Conservation (phyloP, 768 basidiomycete species). For the Nevesoporus exiguus region DNA sequence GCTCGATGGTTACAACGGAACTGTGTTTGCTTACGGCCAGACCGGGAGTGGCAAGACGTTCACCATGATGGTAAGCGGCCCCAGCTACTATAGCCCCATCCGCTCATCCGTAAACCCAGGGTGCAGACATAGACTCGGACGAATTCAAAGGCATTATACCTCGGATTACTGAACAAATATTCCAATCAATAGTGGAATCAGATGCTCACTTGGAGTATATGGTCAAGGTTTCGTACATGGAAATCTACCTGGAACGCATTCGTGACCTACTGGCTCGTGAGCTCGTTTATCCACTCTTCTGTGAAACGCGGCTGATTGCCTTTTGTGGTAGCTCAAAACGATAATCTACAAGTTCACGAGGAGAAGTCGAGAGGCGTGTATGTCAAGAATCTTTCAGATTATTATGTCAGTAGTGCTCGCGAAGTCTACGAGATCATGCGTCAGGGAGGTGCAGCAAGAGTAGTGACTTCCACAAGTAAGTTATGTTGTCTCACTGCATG, state of each 20-base stretch:
- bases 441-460: conserved; percentile 86
- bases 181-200: conserved; percentile 94
- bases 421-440: conserved; percentile 99
- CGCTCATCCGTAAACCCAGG: conserved; percentile 45
- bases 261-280: conserved; percentile 92
- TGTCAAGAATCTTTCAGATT: conserved; percentile 95
- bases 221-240: conserved; percentile 99
- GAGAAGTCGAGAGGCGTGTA: conserved; percentile 98
- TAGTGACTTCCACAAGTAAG: conserved; percentile 92
- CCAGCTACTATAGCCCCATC: conserved; percentile 2
- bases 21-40: conserved; percentile 96
- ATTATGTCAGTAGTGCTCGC: conserved; percentile 91
- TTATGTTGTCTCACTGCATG: conserved; percentile 12
- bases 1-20: conserved; percentile 97
- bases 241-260: conserved; percentile 96
- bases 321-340: conserved; percentile 74
- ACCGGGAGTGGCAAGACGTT: conserved; percentile 97
- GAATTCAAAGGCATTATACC: conserved; percentile 96
- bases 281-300: conserved; percentile 28
- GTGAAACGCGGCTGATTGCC: conserved; percentile 3
- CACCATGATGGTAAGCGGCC: conserved; percentile 87
- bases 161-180: conserved; percentile 98
- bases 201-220: conserved; percentile 95
- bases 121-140: conserved; percentile 93
- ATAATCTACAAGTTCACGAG: conserved; percentile 97